Evolutionary conservation across 2,329 filamentous ascomycete species (phyloP).

Genomic region (Clonostachys sp.): DNA sequence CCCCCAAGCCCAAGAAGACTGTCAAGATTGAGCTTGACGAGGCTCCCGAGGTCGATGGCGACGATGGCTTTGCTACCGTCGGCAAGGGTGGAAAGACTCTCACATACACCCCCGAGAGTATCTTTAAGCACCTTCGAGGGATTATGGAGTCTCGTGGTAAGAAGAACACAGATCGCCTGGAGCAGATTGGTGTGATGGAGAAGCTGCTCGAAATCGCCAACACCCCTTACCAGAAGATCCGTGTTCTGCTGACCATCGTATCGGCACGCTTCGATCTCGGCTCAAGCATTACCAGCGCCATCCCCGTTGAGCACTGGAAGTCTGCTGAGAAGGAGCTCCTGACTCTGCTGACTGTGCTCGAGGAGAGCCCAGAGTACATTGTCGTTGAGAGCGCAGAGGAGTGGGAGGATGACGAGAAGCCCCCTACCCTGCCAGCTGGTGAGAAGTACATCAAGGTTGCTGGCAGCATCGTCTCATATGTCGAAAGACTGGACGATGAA

Average conservation of each 20-base stretch:
- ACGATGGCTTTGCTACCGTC: slow-evolving; percentile 85
- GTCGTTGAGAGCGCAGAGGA: slow-evolving; percentile 92
- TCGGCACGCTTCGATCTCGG: slow-evolving; percentile 93
- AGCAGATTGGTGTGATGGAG: slow-evolving; percentile 98
- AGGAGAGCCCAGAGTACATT: slow-evolving; percentile 73
- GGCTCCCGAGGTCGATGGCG: slow-evolving; percentile 52
- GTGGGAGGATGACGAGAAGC: slow-evolving; percentile 98
- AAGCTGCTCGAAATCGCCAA: slow-evolving; percentile 85
- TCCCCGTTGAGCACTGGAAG: slow-evolving; percentile 98
- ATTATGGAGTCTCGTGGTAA: slow-evolving; percentile 96
- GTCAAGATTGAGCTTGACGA: slow-evolving; percentile 35
- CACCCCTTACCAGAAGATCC: slow-evolving; percentile 90
- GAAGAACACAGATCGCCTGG: slow-evolving; percentile 94
- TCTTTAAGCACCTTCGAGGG: slow-evolving; percentile 89
- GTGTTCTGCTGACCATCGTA: slow-evolving; percentile 85
- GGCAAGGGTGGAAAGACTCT: slow-evolving; percentile 85
- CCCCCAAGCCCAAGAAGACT: slow-evolving; percentile 37
- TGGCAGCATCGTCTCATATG: slow-evolving; percentile 89
- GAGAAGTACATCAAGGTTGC: slow-evolving; percentile 87
- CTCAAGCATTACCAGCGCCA: slow-evolving; percentile 70
- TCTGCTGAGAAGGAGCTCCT: slow-evolving; percentile 82
- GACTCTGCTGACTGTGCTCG: slow-evolving; percentile 72
- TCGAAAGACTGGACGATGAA: slow-evolving; percentile 95
- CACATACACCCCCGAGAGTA: slow-evolving; percentile 93
- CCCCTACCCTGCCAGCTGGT: slow-evolving; percentile 65